A percentile compares a stretch with the other conserved stretches of the same genome.
Conservation (phyloP, 306 rosid genomes). For the Chamaecrista fasciculata region DNA sequence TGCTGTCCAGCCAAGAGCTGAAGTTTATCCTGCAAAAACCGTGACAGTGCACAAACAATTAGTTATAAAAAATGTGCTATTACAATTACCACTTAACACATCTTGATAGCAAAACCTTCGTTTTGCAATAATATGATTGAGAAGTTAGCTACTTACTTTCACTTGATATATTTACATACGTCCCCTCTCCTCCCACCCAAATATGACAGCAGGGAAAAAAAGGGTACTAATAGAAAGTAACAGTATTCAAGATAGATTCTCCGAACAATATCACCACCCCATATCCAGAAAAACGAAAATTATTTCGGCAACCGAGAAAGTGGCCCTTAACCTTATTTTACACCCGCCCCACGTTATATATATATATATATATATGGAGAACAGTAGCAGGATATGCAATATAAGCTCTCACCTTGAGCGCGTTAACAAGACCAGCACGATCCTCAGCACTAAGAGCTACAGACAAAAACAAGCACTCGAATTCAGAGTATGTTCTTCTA, state of each 20-base stretch:
- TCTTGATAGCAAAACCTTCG: not conserved
- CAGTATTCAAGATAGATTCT: not conserved
- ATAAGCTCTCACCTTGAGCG: slow-evolving; percentile 38
- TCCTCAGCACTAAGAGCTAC: slow-evolving; percentile 58
- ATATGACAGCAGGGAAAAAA: not conserved
- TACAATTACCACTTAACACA: not conserved
- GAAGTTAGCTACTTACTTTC: not conserved
- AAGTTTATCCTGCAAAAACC: slow-evolving; percentile 44
- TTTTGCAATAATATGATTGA: not conserved
- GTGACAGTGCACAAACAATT: not conserved
- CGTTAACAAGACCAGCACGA: slow-evolving; percentile 52
- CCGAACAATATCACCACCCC: slow-evolving; percentile 3
- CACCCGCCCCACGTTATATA: too few species aligned
- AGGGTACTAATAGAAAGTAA: not conserved
- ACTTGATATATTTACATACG: not conserved
- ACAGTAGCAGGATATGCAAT: not conserved
- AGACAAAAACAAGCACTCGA: slow-evolving; percentile 4
- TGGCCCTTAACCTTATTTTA: not conserved
- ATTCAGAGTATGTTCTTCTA: slow-evolving; percentile 23
- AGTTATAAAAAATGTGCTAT: not conserved
- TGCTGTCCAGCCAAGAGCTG: slow-evolving; percentile 37
- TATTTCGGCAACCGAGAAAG: not conserved
- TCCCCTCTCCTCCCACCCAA: not conserved
- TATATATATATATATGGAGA: too few species aligned
- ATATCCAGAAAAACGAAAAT: not conserved